Base-by-base conservation (phyloP, 2,329 filamentous ascomycete genomes). In the Aspergillus sp. region DNA sequence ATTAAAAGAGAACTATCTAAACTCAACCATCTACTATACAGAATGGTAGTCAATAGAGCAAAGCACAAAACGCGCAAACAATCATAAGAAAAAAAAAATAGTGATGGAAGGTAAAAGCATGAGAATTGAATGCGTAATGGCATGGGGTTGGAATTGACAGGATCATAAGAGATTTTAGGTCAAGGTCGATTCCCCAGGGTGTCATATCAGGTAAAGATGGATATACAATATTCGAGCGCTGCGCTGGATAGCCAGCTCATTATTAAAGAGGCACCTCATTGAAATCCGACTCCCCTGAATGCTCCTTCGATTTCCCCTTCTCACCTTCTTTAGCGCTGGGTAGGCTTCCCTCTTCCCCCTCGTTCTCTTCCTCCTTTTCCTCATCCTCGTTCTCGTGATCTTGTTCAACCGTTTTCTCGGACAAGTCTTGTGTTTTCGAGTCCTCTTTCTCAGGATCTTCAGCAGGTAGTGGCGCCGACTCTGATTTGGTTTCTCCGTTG, bases 211-310 rank as follows among this genome's bases (percentile, higher is more conserved):
- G 55, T 44, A 54, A 24, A 24, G 45, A 42, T 24, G 26, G n/a
- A 48, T 49, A 50, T 49, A 54, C 26, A 57, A 26, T 45, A 50
- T 20, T 54, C 36, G 41, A 41, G 47, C 38, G 38, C 39, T 52
- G 34, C 43, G 42, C 43, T 54, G 41, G 30, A 54, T 17, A 47
- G 6, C 38, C 30, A 32, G 13, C 20, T 38, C 11, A 34, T 48
- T 17, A 58, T 64, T 62, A 72, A 48, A 74, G 65, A 32, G 71
- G 69, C 15, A 73, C 68, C 62, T 74, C 70, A 30, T 71, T 73
- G 50, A 73, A 73, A 53, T 73, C 70, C 5, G 67, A 61, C 43
- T 73, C 70, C n/a, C 44, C 44, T 13, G 66, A 62, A 58, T 54
- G 49, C 12, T 72, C 69, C 56, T 71, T 72, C 26, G 64, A 61